Evolutionary conservation across 257 asterid species (phyloP).

Genomic region (Verbena officinalis): DNA sequence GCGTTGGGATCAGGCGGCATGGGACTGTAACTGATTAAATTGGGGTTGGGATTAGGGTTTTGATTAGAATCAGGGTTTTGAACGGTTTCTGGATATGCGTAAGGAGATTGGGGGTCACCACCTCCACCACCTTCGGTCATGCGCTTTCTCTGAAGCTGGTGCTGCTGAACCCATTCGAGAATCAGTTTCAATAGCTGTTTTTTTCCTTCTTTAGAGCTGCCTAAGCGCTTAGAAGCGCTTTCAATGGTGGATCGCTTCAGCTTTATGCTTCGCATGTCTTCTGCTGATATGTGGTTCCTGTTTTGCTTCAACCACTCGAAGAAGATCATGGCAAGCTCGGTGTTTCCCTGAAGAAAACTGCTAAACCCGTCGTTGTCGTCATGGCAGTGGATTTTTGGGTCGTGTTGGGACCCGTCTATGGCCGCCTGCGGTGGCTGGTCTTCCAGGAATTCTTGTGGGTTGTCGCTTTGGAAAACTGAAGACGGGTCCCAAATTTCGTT

Average conservation of each 20-base stretch:
- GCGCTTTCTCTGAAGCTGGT: constrained; percentile 68
- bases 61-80: constrained; percentile 30
- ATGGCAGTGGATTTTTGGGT: constrained; percentile 3
- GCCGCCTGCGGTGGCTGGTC: constrained; percentile 8
- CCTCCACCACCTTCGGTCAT: constrained; percentile 23
- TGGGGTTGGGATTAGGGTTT: constrained; percentile 35
- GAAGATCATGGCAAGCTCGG: constrained; percentile 69
- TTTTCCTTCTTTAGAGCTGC: constrained; percentile 67
- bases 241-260: constrained; percentile 84
- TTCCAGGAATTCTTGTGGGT: constrained; percentile 30
- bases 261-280: constrained; percentile 79
- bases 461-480: constrained; percentile 53
- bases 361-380: constrained; percentile 31
- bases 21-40: constrained; percentile 30
- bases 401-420: not conserved
- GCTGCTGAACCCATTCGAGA: constrained; percentile 81
- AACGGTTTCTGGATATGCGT: constrained; percentile 26
- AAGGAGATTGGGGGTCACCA: constrained; percentile 16
- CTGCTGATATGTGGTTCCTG: constrained; percentile 72
- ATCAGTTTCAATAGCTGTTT: constrained; percentile 73
- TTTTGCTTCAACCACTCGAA: constrained; percentile 89
- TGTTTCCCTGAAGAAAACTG: constrained; percentile 52
- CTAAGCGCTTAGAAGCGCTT: constrained; percentile 71
- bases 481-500: constrained; percentile 75
- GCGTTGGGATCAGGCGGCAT: constrained; percentile 27